Conservation (phyloP, 2,329 filamentous ascomycete genomes). For the Cytospora leucostoma region DNA sequence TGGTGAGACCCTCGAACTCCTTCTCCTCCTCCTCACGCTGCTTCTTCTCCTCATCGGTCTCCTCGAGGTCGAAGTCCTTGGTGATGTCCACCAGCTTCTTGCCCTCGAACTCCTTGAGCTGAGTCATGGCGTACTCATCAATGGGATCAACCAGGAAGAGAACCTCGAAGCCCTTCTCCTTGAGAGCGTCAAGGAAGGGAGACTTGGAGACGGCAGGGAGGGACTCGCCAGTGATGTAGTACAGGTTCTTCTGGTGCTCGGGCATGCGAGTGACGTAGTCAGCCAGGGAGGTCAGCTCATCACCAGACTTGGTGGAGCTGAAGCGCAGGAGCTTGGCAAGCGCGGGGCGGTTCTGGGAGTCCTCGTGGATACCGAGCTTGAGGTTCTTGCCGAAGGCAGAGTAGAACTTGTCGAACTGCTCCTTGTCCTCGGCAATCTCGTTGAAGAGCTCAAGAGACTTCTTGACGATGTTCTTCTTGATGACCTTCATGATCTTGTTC, state of each 20-base stretch:
- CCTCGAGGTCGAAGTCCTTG: conserved; percentile 99
- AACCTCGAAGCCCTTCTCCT: conserved; percentile 99
- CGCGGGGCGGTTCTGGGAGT: conserved; percentile 89
- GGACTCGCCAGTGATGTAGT: conserved; percentile 99
- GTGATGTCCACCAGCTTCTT: conserved; percentile 99
- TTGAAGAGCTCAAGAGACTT: conserved; percentile 99
- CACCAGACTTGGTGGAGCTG: conserved; percentile 98
- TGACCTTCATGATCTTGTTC: conserved; percentile 99
- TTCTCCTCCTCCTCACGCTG: conserved; percentile 95
- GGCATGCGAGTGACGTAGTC: conserved; percentile 99
- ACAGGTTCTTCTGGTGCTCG: conserved; percentile 99
- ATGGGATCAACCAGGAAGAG: conserved; percentile 99
- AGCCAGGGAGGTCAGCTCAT: conserved; percentile 88
- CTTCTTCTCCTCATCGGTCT: conserved; percentile 99
- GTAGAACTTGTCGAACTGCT: conserved; percentile 99
- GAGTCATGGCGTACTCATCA: conserved; percentile 98
- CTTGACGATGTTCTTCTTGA: conserved; percentile 99
- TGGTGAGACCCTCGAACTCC: conserved; percentile 92
- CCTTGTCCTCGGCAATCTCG: conserved; percentile 98
- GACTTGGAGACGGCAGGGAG: conserved; percentile 98
- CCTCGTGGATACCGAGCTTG: conserved; percentile 99
- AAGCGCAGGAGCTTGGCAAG: conserved; percentile 99
- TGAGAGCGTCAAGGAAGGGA: conserved; percentile 97
- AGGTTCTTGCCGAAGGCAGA: conserved; percentile 99
- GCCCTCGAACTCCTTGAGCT: conserved; percentile 99